Percentiles rank a stretch among this genome's conserved stretches.
These are phyloP conservation scores for Phylloporus gajari DNA, from an alignment of 1,284 basidiomycete genomes.

Conservation along the genomic window DNA sequence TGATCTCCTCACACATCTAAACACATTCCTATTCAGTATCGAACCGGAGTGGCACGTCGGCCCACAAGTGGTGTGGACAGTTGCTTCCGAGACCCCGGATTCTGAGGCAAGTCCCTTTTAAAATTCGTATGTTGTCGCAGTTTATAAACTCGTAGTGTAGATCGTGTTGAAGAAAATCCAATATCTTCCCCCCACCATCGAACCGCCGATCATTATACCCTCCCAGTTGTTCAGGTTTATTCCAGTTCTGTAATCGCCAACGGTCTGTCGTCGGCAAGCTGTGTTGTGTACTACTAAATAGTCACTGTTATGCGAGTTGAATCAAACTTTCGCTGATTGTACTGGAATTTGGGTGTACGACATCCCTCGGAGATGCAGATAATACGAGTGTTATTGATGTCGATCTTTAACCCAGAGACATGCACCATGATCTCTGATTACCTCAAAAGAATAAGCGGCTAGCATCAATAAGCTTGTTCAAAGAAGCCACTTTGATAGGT, in stretches of 20 bases:
- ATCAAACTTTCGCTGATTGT: too few relatives aligned
- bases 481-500: neutral
- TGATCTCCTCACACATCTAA: neutral
- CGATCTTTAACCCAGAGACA: too few relatives aligned
- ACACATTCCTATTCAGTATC: neutral
- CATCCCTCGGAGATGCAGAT: too few relatives aligned
- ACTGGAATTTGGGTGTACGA: too few relatives aligned
- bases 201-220: neutral
- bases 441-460: too few relatives aligned
- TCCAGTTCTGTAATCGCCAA: neutral
- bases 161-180: neutral
- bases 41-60: fast-evolving
- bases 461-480: too few relatives aligned
- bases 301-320: too few relatives aligned
- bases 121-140: neutral
- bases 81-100: neutral
- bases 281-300: too few relatives aligned
- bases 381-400: too few relatives aligned
- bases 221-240: neutral
- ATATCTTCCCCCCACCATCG: too few relatives aligned
- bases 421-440: too few relatives aligned
- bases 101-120: neutral
- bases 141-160: neutral
- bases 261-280: neutral
- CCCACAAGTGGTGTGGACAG: neutral